A percentile compares a stretch with the other conserved stretches of the same genome.
Conservation (phyloP, 192 early-diverging fungal species). For the Backusella mclennaniae region DNA sequence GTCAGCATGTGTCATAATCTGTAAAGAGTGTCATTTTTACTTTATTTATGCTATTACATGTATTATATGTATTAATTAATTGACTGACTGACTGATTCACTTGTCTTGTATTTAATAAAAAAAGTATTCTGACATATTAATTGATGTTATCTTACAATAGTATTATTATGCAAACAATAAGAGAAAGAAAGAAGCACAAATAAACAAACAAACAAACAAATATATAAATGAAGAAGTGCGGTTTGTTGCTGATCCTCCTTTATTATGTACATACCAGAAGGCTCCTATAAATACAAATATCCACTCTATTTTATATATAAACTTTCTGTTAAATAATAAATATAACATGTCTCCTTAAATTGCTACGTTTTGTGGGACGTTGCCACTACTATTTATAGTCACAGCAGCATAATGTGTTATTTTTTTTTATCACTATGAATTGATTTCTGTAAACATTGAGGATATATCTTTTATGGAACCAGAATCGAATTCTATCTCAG, state of each 20-base stretch:
- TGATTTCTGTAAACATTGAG: neutral
- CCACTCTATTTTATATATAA: neutral
- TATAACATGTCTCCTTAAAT: neutral
- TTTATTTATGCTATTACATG: neutral
- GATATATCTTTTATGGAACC: neutral
- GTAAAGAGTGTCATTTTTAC: neutral
- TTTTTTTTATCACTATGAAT: neutral
- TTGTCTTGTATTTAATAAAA: neutral
- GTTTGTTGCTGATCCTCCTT: neutral
- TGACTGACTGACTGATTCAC: neutral
- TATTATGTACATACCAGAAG: neutral
- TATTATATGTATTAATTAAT: neutral
- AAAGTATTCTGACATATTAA: neutral
- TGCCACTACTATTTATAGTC: conserved; percentile 2
- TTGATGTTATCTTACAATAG: neutral
- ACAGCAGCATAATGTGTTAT: neutral
- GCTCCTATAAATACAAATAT: neutral
- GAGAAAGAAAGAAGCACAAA: neutral
- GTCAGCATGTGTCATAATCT: neutral
- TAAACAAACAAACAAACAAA: neutral
- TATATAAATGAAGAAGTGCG: neutral
- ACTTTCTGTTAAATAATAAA: neutral
- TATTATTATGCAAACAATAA: neutral
- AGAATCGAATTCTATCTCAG: neutral
- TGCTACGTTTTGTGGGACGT: neutral